phyloP scores from a whole-genome alignment of 1,284 basidiomycete species.

The Cutaneotrichosporon mucoides region DNA sequence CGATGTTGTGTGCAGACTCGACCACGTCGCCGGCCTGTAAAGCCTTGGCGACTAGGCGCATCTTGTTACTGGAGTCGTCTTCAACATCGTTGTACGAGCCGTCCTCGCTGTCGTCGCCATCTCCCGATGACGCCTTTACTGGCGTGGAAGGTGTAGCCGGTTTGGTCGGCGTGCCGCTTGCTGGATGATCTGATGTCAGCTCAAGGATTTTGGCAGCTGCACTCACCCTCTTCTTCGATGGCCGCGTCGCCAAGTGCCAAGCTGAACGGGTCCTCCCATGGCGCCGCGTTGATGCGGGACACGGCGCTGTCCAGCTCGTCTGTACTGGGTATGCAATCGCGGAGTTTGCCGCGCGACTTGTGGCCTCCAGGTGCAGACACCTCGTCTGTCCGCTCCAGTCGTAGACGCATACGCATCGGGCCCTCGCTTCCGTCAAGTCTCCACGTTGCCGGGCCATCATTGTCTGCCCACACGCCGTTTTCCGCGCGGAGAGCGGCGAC shows the following conservation, averaged over 20 bases:
- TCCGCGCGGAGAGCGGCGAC: conserved; percentile 52
- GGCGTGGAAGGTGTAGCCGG: not conserved
- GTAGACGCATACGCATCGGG: conserved; percentile 62
- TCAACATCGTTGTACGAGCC: conserved; percentile 37
- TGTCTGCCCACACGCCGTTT: conserved; percentile 71
- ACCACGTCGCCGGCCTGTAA: conserved; percentile 86
- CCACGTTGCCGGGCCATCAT: conserved; percentile 56
- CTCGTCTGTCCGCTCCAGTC: conserved; percentile 35
- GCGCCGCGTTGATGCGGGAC: conserved; percentile 63
- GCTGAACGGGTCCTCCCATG: conserved; percentile 75
- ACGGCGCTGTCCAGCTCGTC: conserved; percentile 60
- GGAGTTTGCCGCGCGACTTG: conserved; percentile 33
- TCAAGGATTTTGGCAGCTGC: too few relatives aligned
- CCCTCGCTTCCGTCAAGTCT: conserved; percentile 83
- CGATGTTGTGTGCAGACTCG: conserved; percentile 75
- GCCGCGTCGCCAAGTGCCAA: conserved; percentile 59
- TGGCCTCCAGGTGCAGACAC: not conserved
- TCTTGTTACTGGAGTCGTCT: conserved; percentile 63
- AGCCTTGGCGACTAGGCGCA: conserved; percentile 50
- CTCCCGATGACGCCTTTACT: too few relatives aligned
- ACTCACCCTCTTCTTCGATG: conserved; percentile 61
- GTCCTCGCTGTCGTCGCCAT: conserved; percentile 12
- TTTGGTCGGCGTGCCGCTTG: conserved; percentile 1
- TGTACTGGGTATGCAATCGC: conserved; percentile 58
- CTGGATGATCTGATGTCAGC: too few relatives aligned